These are phyloP conservation scores for Sphagnum contortum DNA, from an alignment of 225 moss, liverwort and hornwort species.

Conservation along the genomic window DNA sequence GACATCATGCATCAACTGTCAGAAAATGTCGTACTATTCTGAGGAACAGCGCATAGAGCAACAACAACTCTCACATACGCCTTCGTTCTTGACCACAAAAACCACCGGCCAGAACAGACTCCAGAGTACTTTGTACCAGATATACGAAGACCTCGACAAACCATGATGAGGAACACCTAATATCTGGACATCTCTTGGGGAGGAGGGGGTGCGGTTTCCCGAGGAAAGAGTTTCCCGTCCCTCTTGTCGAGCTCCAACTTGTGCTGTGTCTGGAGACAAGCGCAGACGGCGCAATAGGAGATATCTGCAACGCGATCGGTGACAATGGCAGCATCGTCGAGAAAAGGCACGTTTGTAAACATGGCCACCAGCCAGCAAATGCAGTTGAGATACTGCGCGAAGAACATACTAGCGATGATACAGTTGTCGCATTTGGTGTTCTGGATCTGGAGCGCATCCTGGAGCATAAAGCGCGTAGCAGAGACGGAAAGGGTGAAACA, in stretches of 20 bases:
- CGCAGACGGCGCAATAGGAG: constrained; percentile 91
- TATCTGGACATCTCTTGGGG: constrained; percentile 56
- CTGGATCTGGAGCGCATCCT: constrained; percentile 77
- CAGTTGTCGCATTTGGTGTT: constrained; percentile 93
- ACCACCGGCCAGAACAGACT: no score
- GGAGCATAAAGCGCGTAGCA: constrained; percentile 69
- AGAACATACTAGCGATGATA: constrained; percentile 73
- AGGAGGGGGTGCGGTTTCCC: constrained; percentile 49
- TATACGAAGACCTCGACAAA: no score
- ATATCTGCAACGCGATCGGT: constrained; percentile 90
- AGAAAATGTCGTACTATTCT: no score
- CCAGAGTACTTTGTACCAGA: no score
- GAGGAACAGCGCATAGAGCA: no score
- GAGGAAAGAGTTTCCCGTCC: constrained; percentile 59
- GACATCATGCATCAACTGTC: no score
- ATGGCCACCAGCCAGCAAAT: constrained; percentile 56
- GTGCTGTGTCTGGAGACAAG: constrained; percentile 93
- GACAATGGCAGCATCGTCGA: constrained; percentile 68
- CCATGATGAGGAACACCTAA: not conserved
- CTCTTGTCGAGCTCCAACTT: constrained; percentile 88
- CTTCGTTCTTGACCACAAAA: no score
- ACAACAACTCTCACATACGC: no score
- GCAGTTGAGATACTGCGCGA: constrained; percentile 79
- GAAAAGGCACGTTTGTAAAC: constrained; percentile 22
- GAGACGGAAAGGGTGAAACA: constrained; percentile 72